phyloP scores from a whole-genome alignment of 768 basidiomycete species.

The Termitomyces eurrhizus region DNA sequence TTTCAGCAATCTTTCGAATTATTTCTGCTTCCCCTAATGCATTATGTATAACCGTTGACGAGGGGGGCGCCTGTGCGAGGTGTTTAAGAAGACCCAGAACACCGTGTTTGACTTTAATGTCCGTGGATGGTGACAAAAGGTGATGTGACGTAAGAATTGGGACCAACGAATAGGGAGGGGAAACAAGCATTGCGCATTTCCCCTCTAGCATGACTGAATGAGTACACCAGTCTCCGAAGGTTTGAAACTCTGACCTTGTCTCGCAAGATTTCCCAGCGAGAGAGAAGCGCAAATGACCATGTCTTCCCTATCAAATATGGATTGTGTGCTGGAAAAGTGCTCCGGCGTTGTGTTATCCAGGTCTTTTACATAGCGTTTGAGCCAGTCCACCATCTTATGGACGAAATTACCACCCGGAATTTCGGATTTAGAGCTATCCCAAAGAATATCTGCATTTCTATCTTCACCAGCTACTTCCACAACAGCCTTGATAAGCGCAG shows the following conservation, averaged over 20 bases:
- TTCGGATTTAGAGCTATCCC: slow-evolving; percentile 56
- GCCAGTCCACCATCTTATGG: slow-evolving; percentile 71
- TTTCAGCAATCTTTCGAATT: slow-evolving; percentile 55
- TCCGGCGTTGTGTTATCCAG: slow-evolving; percentile 27
- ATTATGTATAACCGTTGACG: slow-evolving; percentile 42
- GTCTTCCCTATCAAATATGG: slow-evolving; percentile 51
- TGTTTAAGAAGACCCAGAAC: slow-evolving; percentile 86
- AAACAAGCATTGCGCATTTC: slow-evolving; percentile 56
- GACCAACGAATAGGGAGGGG: slow-evolving; percentile 63
- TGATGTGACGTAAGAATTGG: slow-evolving; percentile 52
- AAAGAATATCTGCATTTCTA: slow-evolving; percentile 72
- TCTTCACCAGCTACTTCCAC: slow-evolving; percentile 86
- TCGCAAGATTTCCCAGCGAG: slow-evolving; percentile 75
- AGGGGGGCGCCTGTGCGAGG: slow-evolving; percentile 66
- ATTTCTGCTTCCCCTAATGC: slow-evolving; percentile 60
- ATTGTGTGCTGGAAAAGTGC: slow-evolving; percentile 20
- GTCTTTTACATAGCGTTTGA: slow-evolving; percentile 50
- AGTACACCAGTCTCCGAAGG: not conserved
- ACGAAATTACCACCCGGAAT: slow-evolving; percentile 71
- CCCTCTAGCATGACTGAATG: slow-evolving; percentile 39
- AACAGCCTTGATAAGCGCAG: slow-evolving; percentile 78
- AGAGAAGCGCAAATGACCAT: slow-evolving; percentile 81
- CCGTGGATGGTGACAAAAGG: slow-evolving; percentile 51
- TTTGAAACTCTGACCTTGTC: slow-evolving; percentile 53
- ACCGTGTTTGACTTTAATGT: slow-evolving; percentile 87